Evolutionary conservation across 2,329 filamentous ascomycete species (phyloP).

Genomic region (Alternaria tenuissima): DNA sequence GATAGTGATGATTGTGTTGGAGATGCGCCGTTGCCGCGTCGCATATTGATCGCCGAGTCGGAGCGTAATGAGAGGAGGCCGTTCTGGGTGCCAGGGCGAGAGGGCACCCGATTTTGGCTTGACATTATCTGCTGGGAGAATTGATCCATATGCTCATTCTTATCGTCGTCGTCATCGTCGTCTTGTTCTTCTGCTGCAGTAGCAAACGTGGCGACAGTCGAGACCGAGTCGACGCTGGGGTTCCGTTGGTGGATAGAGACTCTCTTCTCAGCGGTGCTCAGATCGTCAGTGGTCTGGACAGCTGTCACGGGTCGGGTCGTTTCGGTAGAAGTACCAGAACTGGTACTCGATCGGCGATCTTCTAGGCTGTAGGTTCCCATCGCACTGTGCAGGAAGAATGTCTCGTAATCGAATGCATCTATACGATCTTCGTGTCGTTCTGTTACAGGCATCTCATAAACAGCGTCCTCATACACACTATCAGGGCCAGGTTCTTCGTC

Average conservation of each 20-base stretch:
- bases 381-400: constrained; percentile 93
- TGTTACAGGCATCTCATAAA: constrained; percentile 46
- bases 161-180: constrained; percentile 49
- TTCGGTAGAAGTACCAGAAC: constrained; percentile 60
- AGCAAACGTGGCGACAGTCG: constrained; percentile 68
- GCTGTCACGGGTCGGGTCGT: constrained; percentile 56
- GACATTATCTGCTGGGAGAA: constrained; percentile 46
- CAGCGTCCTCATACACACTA: constrained; percentile 58
- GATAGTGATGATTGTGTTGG: constrained; percentile 41
- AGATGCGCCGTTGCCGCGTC: constrained; percentile 34
- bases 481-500: constrained; percentile 31
- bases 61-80: constrained; percentile 36
- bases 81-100: constrained; percentile 25
- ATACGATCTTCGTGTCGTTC: constrained; percentile 87
- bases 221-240: constrained; percentile 67
- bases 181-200: constrained; percentile 65
- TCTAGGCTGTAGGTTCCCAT: constrained; percentile 77
- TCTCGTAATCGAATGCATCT: constrained; percentile 95
- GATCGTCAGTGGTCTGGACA: constrained; percentile 29
- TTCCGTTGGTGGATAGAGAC: constrained; percentile 58
- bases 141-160: constrained; percentile 55
- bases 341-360: constrained; percentile 64
- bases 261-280: constrained; percentile 33
- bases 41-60: constrained; percentile 46
- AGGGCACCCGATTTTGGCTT: constrained; percentile 25